phyloP scores from a whole-genome alignment of 1,284 basidiomycete species.

The Boletus mariae region DNA sequence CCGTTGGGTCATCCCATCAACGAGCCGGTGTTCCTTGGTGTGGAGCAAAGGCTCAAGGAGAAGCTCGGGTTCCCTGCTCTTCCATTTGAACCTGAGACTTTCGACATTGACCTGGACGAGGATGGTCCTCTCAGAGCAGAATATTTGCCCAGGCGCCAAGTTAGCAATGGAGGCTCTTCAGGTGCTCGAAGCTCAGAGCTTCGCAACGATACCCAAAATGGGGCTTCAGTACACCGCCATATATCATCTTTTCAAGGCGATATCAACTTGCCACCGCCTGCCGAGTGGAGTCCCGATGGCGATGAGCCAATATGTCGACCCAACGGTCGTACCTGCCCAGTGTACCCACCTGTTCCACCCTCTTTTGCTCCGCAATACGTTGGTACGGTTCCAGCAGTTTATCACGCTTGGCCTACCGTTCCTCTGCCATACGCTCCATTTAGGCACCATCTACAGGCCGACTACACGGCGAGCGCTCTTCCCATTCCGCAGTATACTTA shows the following conservation, averaged over 20 bases:
- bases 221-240: constrained; percentile 15
- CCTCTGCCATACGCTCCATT: constrained; percentile 32
- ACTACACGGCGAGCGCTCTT: constrained; percentile 16
- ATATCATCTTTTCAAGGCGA: constrained; percentile 27
- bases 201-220: constrained; percentile 1
- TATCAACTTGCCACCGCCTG: constrained; percentile 61
- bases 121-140: constrained; percentile 77
- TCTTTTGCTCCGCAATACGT: constrained; percentile 31
- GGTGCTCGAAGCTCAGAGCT: constrained; percentile 3
- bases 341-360: constrained; percentile 66
- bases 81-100: constrained; percentile 40
- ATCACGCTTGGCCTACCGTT: constrained; percentile 41
- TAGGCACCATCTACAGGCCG: constrained; percentile 15
- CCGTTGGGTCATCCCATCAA: constrained; percentile 38
- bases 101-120: constrained; percentile 75
- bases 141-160: constrained; percentile 67
- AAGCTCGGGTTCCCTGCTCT: constrained; percentile 42
- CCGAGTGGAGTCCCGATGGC: constrained; percentile 73
- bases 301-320: constrained; percentile 67
- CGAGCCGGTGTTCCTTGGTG: constrained; percentile 65
- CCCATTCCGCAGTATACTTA: constrained; percentile 39
- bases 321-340: constrained; percentile 45
- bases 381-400: constrained; percentile 27
- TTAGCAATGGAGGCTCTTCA: constrained; percentile 22
- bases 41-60: constrained; percentile 59